These are phyloP conservation scores for Lachancea sp. DNA, from an alignment of 805 yeast genomes.

Conservation along the genomic window DNA sequence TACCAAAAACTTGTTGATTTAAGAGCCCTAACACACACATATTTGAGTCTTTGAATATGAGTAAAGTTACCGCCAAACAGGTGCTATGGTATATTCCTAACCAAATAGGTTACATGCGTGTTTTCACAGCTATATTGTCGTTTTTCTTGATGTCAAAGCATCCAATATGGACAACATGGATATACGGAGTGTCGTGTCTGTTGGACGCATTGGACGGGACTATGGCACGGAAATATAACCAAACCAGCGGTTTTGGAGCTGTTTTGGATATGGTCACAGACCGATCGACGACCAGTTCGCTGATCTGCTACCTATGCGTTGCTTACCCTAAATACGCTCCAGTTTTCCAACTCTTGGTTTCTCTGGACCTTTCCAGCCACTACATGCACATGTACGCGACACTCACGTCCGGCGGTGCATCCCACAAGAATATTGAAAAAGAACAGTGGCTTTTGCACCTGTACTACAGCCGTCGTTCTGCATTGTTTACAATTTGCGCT, in stretches of 20 bases:
- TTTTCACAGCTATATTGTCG: constrained; percentile 73
- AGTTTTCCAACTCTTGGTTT: constrained; percentile 75
- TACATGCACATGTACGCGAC: constrained; percentile 98
- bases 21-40: neutral
- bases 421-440: constrained; percentile 78
- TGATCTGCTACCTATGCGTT: constrained; percentile 78
- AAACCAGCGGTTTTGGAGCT: constrained; percentile 90
- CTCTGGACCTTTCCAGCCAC: constrained; percentile 86
- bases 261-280: constrained; percentile 98
- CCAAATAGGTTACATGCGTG: constrained; percentile 82
- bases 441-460: constrained; percentile 68
- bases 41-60: neutral
- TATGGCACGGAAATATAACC: constrained; percentile 85
- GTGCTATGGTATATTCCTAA: constrained; percentile 84
- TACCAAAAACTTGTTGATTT: too few species aligned
- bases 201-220: constrained; percentile 95
- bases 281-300: constrained; percentile 92
- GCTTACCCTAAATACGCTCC: constrained; percentile 55
- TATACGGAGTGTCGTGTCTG: constrained; percentile 83
- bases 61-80: constrained; percentile 38
- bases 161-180: constrained; percentile 67
- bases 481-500: constrained; percentile 83
- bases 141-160: constrained; percentile 75
- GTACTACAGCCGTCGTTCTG: constrained; percentile 80
- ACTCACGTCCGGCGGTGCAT: constrained; percentile 65